Evolutionary conservation across 306 rosid genomes (phyloP), one percentile per base, ranked within the genome.

Genomic region (Trichosanthes truncata): DNA sequence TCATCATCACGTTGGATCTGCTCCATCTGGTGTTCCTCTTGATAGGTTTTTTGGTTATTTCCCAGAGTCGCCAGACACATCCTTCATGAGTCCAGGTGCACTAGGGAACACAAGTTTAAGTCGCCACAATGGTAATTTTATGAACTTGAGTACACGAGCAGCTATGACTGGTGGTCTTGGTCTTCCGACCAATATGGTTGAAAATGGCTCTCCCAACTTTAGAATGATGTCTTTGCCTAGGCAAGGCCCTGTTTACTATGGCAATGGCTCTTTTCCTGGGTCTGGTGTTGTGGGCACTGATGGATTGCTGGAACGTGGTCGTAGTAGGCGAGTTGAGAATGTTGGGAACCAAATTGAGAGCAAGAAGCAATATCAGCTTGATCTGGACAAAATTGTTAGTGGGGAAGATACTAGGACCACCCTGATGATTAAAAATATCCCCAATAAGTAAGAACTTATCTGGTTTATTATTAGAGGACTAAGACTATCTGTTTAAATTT

Each of bases 381-480:
- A 90, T 88, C 88, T 94, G 33, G 98, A 94, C 40, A 90, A 88
- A 87, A 94, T 94, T 79, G 49, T 87, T 74, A 81, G 76, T 2
- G 96, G 98, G 56, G 97, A 92, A 84, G 98, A 94, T 85, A 60
- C 80, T 55, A 94, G 98, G 91, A 92, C 98, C 63, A 94, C 98
- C 52, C 88, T 94, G 83, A 94, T 94, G 98, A 90, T 94, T 51
- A 94, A 92, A 87, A 94, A 94, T 82, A 94, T 94, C 83, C 98
- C 98, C 79, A 94, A 94, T 76, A 92, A 92, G 98, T 94, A 88
- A 82, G 93, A 84, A 75, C 65, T 40, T 68, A 59, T 43, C 59
- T 71, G 79, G 41, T 55, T 23, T 82, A 40, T 49, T 76, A 31
- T 53, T 49, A 6, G 18, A 61, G 59, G 33, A 41, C 35, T 46